A percentile compares a stretch with the other conserved stretches of the same genome.
Evolutionary conservation across 768 basidiomycete genomes (phyloP).

Genomic region (Asterophora parasitica): DNA sequence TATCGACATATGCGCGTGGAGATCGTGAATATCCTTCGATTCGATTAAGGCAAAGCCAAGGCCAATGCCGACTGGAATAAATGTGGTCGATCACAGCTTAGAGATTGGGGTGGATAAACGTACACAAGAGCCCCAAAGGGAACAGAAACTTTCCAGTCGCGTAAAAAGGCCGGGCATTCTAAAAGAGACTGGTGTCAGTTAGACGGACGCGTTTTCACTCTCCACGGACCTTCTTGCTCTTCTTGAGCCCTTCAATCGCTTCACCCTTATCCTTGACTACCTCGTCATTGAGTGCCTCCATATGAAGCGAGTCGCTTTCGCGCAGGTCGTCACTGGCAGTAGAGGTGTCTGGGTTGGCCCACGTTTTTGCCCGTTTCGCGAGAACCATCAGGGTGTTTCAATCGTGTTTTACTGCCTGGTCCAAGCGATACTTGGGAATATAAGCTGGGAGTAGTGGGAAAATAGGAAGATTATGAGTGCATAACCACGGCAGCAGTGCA

Average conservation of each 20-base stretch:
- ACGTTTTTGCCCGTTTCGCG: conserved; percentile 11
- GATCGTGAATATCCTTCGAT: conserved; percentile 59
- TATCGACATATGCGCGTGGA: conserved; percentile 63
- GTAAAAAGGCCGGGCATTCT: conserved; percentile 24
- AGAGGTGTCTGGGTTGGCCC: conserved; percentile 5
- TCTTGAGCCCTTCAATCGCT: conserved; percentile 22
- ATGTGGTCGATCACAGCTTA: conserved; percentile 2
- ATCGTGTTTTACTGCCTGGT: no score
- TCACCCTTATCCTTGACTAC: conserved; percentile 10
- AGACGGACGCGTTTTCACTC: background rate
- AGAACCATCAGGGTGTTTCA: conserved; percentile 5
- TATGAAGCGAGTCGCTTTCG: background rate
- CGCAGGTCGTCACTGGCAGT: background rate
- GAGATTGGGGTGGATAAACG: conserved; percentile 1
- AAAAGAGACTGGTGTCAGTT: background rate
- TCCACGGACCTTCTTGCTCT: conserved; percentile 7
- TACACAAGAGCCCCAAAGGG: conserved; percentile 61
- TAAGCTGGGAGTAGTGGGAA: no score
- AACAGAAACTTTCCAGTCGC: conserved; percentile 57
- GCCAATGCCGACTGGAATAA: conserved; percentile 52
- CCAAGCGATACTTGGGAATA: no score
- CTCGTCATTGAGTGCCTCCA: conserved; percentile 2
- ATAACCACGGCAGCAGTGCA: no score
- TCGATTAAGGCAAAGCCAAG: conserved; percentile 64
- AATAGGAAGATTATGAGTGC: no score